Conservation (phyloP, 1,139 yeast species). For the Suhomyces taliae region DNA sequence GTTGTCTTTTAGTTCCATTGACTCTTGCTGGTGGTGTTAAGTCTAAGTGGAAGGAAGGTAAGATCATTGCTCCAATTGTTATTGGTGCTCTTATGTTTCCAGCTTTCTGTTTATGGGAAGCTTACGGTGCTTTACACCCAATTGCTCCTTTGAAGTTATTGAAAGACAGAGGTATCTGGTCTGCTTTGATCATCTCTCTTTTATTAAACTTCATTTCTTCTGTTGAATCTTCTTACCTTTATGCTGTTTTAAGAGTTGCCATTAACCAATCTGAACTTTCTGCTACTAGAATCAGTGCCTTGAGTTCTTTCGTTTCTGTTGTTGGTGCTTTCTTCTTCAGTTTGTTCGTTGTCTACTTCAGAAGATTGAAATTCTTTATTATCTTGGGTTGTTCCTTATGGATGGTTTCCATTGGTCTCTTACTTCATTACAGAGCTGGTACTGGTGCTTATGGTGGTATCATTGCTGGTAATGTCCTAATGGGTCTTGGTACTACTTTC, state of each 20-base stretch:
- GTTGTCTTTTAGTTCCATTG: slow-evolving; percentile 40
- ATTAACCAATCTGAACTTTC: slow-evolving; percentile 30
- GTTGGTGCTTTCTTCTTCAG: slow-evolving; percentile 36
- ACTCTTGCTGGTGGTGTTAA: slow-evolving; percentile 39
- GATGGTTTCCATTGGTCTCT: slow-evolving; percentile 37
- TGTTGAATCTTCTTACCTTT: slow-evolving; percentile 34
- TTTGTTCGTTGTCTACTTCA: slow-evolving; percentile 29
- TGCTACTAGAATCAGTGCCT: slow-evolving; percentile 37
- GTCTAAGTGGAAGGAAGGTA: slow-evolving; percentile 30
- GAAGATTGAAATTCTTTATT: slow-evolving; percentile 33
- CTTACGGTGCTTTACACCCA: slow-evolving; percentile 30
- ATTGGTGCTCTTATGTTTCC: slow-evolving; percentile 39
- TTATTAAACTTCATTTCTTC: slow-evolving; percentile 32
- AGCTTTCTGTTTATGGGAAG: slow-evolving; percentile 34
- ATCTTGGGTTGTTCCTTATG: slow-evolving; percentile 35
- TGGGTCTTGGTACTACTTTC: slow-evolving; percentile 42
- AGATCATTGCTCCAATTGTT: slow-evolving; percentile 38
- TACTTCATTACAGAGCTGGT: slow-evolving; percentile 35
- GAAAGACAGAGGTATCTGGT: slow-evolving; percentile 40
- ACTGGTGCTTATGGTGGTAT: slow-evolving; percentile 31
- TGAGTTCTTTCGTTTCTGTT: slow-evolving; percentile 35
- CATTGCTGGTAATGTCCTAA: slow-evolving; percentile 32
- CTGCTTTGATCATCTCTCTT: slow-evolving; percentile 29
- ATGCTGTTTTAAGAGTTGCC: slow-evolving; percentile 37
- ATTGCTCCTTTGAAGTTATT: slow-evolving; percentile 33